phyloP scores from a whole-genome alignment of 352 stramenopile species.

The Thraustotheca clavata region DNA sequence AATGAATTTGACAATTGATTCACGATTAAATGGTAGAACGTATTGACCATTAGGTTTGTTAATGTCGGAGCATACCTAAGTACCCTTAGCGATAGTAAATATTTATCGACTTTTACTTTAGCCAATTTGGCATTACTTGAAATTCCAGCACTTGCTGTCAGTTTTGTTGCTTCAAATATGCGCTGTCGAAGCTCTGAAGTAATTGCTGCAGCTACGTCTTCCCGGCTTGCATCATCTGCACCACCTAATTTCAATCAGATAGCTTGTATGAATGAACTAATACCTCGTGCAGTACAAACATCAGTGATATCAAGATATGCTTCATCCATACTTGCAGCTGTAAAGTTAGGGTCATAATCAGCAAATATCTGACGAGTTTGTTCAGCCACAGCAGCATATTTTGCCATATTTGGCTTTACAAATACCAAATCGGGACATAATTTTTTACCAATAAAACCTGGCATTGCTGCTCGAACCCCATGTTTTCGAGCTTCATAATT shows the following conservation, averaged over 20 bases:
- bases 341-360: conserved; percentile 91
- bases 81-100: background rate
- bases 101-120: conserved; percentile 50
- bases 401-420: conserved; percentile 82
- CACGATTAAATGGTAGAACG: conserved; percentile 70
- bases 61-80: conserved; percentile 88
- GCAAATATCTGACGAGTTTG: conserved; percentile 78
- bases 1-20: conserved; percentile 84
- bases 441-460: conserved; percentile 93
- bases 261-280: background rate
- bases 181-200: conserved; percentile 76
- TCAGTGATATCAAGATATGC: conserved; percentile 91
- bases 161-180: conserved; percentile 78
- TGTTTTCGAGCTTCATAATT: conserved; percentile 94
- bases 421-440: conserved; percentile 92
- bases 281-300: background rate
- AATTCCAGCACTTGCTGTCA: conserved; percentile 92
- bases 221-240: conserved; percentile 13
- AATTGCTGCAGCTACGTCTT: conserved; percentile 41
- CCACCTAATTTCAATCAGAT: background rate
- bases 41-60: conserved; percentile 97
- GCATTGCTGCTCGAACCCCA: conserved; percentile 94
- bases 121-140: conserved; percentile 88
- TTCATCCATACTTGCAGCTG: conserved; percentile 91
- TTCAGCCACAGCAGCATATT: conserved; percentile 80